Evolutionary conservation across 2,329 filamentous ascomycete genomes (phyloP), one percentile per base, ranked within the genome.

Genomic region (Thermochaetoides dissita): DNA sequence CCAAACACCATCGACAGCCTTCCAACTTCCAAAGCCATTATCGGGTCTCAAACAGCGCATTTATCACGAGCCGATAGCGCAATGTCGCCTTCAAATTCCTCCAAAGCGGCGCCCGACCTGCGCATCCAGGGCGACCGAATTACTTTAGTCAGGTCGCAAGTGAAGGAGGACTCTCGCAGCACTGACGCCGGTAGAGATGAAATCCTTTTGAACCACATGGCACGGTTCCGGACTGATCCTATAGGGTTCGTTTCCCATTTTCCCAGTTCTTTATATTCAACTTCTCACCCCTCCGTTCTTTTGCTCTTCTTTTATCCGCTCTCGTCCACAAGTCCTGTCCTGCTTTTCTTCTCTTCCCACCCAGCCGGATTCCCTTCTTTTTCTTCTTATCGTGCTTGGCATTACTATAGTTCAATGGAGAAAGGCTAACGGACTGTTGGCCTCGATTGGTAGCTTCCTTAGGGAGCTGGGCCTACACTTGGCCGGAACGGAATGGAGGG

Each of bases 391-490:
- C 3, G 5, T 24, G 3, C 17, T 5, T 24, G 17, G 5, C 17
- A 24, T 24, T 24, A 24, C 17, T 5, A 24, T 24, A 3, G 5
- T 24, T 24, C 17, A 24, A 24, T 5, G 17, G 17, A 24, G 17
- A 24, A 24, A 24, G 5, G 17, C 17, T 24, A 24, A 24, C 17
- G 17, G 17, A 5, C 17, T 24, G 5, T 24, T 46, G 45, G 41
- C 40, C 39, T 65, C 17, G 17, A 24, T 24, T 5, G 17, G 31
- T 12, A 81, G 87, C 49, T 96, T 96, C 59, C 76, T 96, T 30
- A 85, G 87, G 51, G 91, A 98, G 66, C 81, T 98, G 31, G 91
- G 84, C 37, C 71, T 94, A 31, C 88, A 96, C 63, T 83, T 96
- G 49, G 89, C 86, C 9, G 91, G 91, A 42, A 82, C 84, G 39